Evolutionary conservation across 345 rosid genomes (phyloP).

Genomic region (Salix exigua): DNA sequence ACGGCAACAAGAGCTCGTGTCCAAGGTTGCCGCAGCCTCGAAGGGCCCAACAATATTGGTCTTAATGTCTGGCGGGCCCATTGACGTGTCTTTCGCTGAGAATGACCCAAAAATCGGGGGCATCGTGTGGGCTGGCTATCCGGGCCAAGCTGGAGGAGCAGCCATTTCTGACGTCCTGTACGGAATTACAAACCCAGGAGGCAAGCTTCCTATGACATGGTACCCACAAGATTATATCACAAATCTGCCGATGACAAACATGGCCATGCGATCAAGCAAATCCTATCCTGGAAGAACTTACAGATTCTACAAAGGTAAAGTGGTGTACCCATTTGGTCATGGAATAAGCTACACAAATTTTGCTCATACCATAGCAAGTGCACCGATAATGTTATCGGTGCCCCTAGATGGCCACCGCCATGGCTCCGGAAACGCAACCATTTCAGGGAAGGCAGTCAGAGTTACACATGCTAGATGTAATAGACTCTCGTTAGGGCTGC

Average conservation of each 20-base stretch:
- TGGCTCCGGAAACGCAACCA: slow-evolving; percentile 33
- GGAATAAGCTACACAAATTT: slow-evolving; percentile 81
- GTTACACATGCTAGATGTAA: slow-evolving; percentile 65
- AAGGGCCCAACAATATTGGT: slow-evolving; percentile 25
- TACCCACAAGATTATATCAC: slow-evolving; percentile 29
- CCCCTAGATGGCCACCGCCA: slow-evolving; percentile 46
- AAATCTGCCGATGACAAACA: slow-evolving; percentile 30
- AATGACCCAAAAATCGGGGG: slow-evolving; percentile 18
- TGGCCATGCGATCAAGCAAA: slow-evolving; percentile 25
- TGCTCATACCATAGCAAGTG: slow-evolving; percentile 45
- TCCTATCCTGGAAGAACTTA: slow-evolving; percentile 31
- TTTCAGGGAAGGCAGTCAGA: slow-evolving; percentile 51
- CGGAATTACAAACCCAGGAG: slow-evolving; percentile 29
- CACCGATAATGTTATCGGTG: slow-evolving; percentile 47
- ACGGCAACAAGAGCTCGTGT: slow-evolving; percentile 25
- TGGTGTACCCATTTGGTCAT: slow-evolving; percentile 79
- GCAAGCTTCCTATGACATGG: slow-evolving; percentile 36
- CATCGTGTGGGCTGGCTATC: slow-evolving; percentile 33
- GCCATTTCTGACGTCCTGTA: slow-evolving; percentile 29
- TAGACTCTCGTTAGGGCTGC: slow-evolving; percentile 47
- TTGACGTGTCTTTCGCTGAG: slow-evolving; percentile 23
- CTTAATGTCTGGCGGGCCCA: slow-evolving; percentile 32
- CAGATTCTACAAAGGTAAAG: slow-evolving; percentile 70
- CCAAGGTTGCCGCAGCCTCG: slow-evolving; percentile 20
- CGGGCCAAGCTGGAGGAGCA: slow-evolving; percentile 31